phyloP scores from a whole-genome alignment of 495 filamentous ascomycete species.

The Hypoxylon perforatum region DNA sequence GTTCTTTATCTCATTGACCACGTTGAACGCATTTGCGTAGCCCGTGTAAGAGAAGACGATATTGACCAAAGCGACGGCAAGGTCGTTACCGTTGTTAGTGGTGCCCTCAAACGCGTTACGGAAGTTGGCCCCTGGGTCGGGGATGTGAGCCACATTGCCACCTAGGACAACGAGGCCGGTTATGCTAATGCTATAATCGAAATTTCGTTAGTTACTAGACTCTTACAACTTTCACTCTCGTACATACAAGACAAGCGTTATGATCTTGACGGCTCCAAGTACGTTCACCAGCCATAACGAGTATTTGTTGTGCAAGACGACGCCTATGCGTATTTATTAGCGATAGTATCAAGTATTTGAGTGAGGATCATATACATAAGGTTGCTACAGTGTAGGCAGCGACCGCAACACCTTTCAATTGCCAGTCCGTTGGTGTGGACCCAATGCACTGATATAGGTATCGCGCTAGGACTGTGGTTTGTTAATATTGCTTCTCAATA shows the following conservation, averaged over 20 bases:
- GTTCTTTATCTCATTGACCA: slow-evolving; percentile 73
- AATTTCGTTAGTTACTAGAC: not conserved
- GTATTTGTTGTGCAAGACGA: slow-evolving; percentile 65
- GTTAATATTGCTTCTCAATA: not conserved
- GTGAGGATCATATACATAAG: slow-evolving; percentile 48
- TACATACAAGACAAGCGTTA: slow-evolving; percentile 63
- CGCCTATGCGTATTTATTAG: slow-evolving; percentile 46
- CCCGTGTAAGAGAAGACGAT: slow-evolving; percentile 73
- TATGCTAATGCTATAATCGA: slow-evolving; percentile 56
- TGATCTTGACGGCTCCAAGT: slow-evolving; percentile 66
- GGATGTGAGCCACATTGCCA: slow-evolving; percentile 63
- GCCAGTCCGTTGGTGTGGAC: slow-evolving; percentile 61
- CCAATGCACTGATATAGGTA: slow-evolving; percentile 67
- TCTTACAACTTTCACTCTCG: too few relatives aligned
- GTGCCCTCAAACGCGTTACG: slow-evolving; percentile 66
- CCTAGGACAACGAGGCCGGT: slow-evolving; percentile 71
- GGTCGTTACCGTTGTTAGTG: slow-evolving; percentile 62
- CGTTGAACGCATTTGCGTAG: slow-evolving; percentile 70
- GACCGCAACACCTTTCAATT: slow-evolving; percentile 71
- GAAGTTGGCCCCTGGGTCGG: slow-evolving; percentile 68
- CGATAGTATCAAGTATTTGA: not conserved
- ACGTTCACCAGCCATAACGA: slow-evolving; percentile 65
- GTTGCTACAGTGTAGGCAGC: slow-evolving; percentile 67
- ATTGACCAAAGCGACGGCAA: slow-evolving; percentile 69
- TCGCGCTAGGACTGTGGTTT: slow-evolving; percentile 56